Percentiles rank a stretch among this genome's conserved stretches.
Conservation (phyloP, 164 flowering plant species). For the Berberis thunbergii region DNA sequence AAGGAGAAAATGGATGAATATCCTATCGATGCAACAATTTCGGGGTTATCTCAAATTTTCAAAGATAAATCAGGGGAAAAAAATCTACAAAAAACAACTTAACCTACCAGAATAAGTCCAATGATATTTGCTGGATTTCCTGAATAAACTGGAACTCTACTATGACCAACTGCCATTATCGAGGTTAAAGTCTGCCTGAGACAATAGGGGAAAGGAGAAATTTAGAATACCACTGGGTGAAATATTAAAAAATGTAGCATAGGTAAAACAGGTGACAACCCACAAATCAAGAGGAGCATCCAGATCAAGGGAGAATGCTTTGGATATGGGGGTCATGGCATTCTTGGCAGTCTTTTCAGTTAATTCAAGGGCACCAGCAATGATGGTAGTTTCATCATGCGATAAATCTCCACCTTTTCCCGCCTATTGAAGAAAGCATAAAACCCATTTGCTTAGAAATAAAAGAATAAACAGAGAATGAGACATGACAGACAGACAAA, state of each 20-base stretch:
- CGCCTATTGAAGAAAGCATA: conserved; percentile 38
- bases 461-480: background rate
- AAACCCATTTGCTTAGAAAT: background rate
- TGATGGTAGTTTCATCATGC: conserved; percentile 95
- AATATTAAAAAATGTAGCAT: background rate
- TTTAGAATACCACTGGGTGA: background rate
- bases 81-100: background rate
- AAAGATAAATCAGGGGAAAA: background rate
- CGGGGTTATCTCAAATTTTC: too few relatives aligned
- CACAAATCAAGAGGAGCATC: conserved; percentile 82
- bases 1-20: background rate
- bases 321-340: conserved; percentile 91
- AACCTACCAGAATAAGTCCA: conserved; percentile 72
- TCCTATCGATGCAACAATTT: too few relatives aligned
- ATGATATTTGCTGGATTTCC: conserved; percentile 58
- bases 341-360: conserved; percentile 91
- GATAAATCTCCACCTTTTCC: conserved; percentile 98
- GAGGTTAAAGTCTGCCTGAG: conserved; percentile 65
- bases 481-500: background rate
- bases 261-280: conserved; percentile 24
- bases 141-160: conserved; percentile 81
- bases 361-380: conserved; percentile 87
- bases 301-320: conserved; percentile 90
- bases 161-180: conserved; percentile 81
- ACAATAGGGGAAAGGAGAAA: conserved; percentile 6